Evolutionary conservation across 352 stramenopile species (phyloP).

Genomic region (Paralagenidium karlingii): DNA sequence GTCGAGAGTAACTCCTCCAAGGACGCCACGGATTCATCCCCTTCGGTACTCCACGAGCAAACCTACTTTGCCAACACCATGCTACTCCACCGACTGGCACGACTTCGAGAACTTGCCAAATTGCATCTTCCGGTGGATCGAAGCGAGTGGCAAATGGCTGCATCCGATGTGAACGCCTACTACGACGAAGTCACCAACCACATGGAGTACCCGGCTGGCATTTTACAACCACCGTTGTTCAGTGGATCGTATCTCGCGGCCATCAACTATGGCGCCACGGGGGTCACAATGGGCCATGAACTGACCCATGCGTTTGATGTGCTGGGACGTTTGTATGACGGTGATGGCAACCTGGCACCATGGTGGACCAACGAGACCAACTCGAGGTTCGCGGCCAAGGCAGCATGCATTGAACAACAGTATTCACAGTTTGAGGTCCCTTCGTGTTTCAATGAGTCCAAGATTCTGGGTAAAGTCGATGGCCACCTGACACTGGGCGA

Average conservation of each 20-base stretch:
- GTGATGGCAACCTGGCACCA: conserved; percentile 82
- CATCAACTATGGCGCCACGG: conserved; percentile 90
- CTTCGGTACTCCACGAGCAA: too few relatives aligned
- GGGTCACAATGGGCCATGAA: conserved; percentile 90
- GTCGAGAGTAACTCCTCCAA: too few relatives aligned
- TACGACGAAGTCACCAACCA: conserved; percentile 67
- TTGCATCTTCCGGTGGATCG: conserved; percentile 29
- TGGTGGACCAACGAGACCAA: conserved; percentile 88
- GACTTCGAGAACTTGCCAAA: conserved; percentile 1
- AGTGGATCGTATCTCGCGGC: conserved; percentile 60
- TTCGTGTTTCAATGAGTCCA: conserved; percentile 19
- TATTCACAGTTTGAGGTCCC: conserved; percentile 31
- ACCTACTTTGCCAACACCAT: too few relatives aligned
- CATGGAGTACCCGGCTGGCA: conserved; percentile 94
- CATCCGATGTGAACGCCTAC: conserved; percentile 89
- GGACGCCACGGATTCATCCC: too few relatives aligned
- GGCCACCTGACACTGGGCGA: conserved; percentile 69
- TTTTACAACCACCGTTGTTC: conserved; percentile 93
- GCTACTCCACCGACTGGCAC: too few relatives aligned
- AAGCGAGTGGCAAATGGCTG: conserved; percentile 84
- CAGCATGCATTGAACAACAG: conserved; percentile 49
- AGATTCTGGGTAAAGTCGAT: conserved; percentile 52
- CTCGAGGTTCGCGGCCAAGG: conserved; percentile 46
- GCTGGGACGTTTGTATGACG: conserved; percentile 82
- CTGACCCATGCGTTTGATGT: conserved; percentile 95